These are phyloP conservation scores for Clavaria fumosa DNA, from an alignment of 768 basidiomycete genomes.

Conservation along the genomic window DNA sequence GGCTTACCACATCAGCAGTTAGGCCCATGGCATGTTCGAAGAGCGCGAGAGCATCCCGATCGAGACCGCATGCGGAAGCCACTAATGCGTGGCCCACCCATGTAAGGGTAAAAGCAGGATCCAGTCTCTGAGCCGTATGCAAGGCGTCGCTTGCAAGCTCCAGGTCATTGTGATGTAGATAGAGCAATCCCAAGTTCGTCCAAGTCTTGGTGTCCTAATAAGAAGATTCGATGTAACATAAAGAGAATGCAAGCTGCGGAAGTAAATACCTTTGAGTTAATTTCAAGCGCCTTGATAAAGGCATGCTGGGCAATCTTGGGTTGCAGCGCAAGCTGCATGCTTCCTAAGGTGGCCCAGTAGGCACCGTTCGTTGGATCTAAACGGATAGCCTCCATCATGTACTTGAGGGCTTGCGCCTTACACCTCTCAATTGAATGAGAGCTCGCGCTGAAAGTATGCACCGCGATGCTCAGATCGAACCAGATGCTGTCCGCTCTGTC, in stretches of 20 bases:
- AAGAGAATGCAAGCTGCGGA: conserved; percentile 3
- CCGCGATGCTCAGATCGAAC: conserved; percentile 57
- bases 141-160: conserved; percentile 81
- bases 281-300: conserved; percentile 77
- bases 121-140: conserved; percentile 74
- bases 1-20: conserved; percentile 38
- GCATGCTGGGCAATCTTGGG: conserved; percentile 79
- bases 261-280: conserved; percentile 64
- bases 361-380: conserved; percentile 53
- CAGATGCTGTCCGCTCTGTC: conserved; percentile 45
- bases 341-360: conserved; percentile 78
- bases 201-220: conserved; percentile 57
- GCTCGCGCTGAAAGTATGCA: conserved; percentile 33
- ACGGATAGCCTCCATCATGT: conserved; percentile 56
- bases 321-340: conserved; percentile 48
- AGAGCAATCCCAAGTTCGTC: conserved; percentile 82
- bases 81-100: conserved; percentile 86
- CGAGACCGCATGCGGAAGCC: conserved; percentile 42
- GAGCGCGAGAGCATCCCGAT: conserved; percentile 46
- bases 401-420: conserved; percentile 28
- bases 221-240: conserved; percentile 2
- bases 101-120: conserved; percentile 76
- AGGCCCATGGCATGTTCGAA: conserved; percentile 61
- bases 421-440: conserved; percentile 17
- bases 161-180: conserved; percentile 59